Evolutionary conservation across 164 flowering plant species (phyloP).

Genomic region (Macadamia tetraphylla): DNA sequence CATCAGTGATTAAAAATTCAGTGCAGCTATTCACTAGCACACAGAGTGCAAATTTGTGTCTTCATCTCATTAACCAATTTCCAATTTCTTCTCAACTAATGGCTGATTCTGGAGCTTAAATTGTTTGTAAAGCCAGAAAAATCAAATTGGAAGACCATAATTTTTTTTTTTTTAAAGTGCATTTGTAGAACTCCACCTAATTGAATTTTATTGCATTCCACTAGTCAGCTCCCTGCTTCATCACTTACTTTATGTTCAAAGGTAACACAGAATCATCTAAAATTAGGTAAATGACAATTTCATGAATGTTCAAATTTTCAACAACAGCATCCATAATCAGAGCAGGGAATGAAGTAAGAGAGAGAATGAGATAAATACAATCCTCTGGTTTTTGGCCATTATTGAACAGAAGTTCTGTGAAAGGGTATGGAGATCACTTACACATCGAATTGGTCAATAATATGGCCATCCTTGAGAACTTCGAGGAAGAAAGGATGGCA

Average conservation of each 20-base stretch:
- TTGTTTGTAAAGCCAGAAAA: not conserved
- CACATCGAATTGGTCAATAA: conserved; percentile 67
- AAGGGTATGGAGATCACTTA: conserved; percentile 20
- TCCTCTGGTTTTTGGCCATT: not conserved
- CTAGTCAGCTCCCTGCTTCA: not conserved
- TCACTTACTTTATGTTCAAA: not conserved
- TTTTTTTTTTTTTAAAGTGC: not conserved
- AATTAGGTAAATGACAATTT: not conserved
- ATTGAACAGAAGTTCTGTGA: not conserved
- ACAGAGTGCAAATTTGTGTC: not conserved
- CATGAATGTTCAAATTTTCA: not conserved
- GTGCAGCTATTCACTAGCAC: not conserved
- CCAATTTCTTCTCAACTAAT: too few relatives aligned
- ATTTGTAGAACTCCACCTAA: not conserved
- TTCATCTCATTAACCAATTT: too few relatives aligned
- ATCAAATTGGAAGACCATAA: not conserved
- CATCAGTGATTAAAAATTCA: conserved; percentile 5
- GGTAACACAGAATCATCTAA: not conserved
- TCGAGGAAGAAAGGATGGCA: conserved; percentile 54
- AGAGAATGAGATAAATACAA: not conserved
- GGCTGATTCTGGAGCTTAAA: not conserved
- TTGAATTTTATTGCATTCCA: not conserved
- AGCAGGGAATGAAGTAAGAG: too few relatives aligned
- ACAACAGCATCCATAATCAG: too few relatives aligned
- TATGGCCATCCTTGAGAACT: conserved; percentile 82